Evolutionary conservation across 2,329 filamentous ascomycete genomes (phyloP).

Genomic region (Arthrobotrys musiformis): DNA sequence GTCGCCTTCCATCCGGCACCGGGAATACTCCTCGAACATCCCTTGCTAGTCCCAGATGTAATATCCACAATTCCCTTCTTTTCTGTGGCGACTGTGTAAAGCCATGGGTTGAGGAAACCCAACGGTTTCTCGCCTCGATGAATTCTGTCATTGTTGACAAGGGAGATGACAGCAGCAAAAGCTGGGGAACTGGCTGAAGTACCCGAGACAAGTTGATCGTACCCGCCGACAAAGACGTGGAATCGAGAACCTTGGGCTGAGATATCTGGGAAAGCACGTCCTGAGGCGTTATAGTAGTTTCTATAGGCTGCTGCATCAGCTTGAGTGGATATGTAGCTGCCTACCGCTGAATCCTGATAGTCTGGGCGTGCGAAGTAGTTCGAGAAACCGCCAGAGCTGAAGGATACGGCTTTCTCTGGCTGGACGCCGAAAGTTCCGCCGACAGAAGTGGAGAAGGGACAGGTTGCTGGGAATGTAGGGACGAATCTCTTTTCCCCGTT

Average conservation of each 20-base stretch:
- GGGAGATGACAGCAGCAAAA: constrained; percentile 70
- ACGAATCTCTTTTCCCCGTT: constrained; percentile 70
- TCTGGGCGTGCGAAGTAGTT: constrained; percentile 66
- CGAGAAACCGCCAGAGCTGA: constrained; percentile 66
- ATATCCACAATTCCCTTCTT: constrained; percentile 63
- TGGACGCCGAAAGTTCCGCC: constrained; percentile 70
- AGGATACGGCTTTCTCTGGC: constrained; percentile 66
- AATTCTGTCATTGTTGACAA: constrained; percentile 73
- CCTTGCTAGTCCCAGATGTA: constrained; percentile 62
- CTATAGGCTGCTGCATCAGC: constrained; percentile 60
- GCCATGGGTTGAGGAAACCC: constrained; percentile 65
- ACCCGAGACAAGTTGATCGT: constrained; percentile 64
- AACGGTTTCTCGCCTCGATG: constrained; percentile 64
- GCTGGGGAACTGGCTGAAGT: constrained; percentile 70
- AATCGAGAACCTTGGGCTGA: constrained; percentile 68
- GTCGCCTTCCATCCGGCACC: constrained; percentile 60
- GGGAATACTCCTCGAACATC: constrained; percentile 61
- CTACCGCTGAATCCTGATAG: constrained; percentile 66
- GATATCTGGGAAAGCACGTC: constrained; percentile 70
- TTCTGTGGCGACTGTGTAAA: constrained; percentile 61
- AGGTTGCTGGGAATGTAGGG: constrained; percentile 73
- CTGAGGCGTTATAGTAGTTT: constrained; percentile 67
- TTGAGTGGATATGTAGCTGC: constrained; percentile 63
- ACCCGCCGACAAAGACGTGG: constrained; percentile 61
- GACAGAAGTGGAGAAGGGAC: constrained; percentile 75